A percentile compares a stretch with the other conserved stretches of the same genome.
Conservation (phyloP, 1,139 yeast genomes). For the Suhomyces atakaporum region DNA sequence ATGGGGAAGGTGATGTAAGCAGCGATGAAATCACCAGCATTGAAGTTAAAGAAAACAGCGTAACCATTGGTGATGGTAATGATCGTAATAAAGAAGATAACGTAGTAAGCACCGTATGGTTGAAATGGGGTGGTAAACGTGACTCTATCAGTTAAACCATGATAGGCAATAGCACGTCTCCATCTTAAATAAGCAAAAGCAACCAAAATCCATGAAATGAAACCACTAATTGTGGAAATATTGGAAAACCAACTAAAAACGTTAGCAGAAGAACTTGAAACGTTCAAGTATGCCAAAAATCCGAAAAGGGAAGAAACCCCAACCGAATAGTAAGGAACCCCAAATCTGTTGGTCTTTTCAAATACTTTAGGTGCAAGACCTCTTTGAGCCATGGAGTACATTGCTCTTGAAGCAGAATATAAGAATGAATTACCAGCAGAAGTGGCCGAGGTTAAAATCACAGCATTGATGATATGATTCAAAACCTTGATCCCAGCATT, state of each 20-base stretch:
- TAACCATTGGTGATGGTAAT: constrained; percentile 61
- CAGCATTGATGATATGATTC: constrained; percentile 69
- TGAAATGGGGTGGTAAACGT: constrained; percentile 51
- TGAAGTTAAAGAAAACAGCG: constrained; percentile 55
- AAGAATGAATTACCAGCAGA: constrained; percentile 75
- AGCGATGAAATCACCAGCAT: constrained; percentile 56
- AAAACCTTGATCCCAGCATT: constrained; percentile 63
- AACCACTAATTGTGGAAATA: constrained; percentile 70
- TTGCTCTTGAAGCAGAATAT: constrained; percentile 69
- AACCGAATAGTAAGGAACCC: constrained; percentile 61
- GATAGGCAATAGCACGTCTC: constrained; percentile 52
- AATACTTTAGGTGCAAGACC: constrained; percentile 65
- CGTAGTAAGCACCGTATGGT: constrained; percentile 54
- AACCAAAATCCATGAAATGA: constrained; percentile 64
- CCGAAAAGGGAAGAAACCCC: constrained; percentile 48
- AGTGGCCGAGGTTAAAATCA: constrained; percentile 65
- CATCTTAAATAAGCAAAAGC: constrained; percentile 51
- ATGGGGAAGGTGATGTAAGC: constrained; percentile 64
- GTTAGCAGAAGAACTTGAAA: constrained; percentile 51
- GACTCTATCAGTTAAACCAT: constrained; percentile 45
- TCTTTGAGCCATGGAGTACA: constrained; percentile 62
- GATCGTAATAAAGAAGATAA: constrained; percentile 45
- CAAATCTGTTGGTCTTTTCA: constrained; percentile 55
- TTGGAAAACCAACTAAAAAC: constrained; percentile 71
- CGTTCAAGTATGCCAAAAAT: constrained; percentile 62